These are phyloP conservation scores for Primulina tabacum DNA, from an alignment of 257 asterid species.

Conservation along the genomic window DNA sequence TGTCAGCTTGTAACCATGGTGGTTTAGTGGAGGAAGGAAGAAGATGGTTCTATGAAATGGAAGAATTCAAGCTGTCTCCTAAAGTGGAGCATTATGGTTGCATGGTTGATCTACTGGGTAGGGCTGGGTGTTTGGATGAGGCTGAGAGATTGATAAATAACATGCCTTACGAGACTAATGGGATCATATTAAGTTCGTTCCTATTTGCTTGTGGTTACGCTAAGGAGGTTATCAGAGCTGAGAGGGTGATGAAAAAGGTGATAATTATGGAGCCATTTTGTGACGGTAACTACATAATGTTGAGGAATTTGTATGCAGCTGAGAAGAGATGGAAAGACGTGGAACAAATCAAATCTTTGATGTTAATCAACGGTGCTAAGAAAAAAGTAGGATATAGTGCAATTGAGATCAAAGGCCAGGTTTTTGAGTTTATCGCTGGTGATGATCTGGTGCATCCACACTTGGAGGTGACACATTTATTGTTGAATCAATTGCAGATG, in stretches of 20 bases:
- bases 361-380: constrained; percentile 72
- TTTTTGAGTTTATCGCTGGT: constrained; percentile 72
- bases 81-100: constrained; percentile 84
- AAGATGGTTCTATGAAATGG: constrained; percentile 67
- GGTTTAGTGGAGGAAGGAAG: constrained; percentile 91
- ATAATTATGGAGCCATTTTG: constrained; percentile 68
- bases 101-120: constrained; percentile 74
- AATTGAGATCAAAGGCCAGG: constrained; percentile 57
- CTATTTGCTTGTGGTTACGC: constrained; percentile 78
- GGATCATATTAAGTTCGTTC: constrained; percentile 79
- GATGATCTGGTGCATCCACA: constrained; percentile 47
- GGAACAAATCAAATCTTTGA: constrained; percentile 57
- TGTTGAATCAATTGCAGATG: constrained; percentile 53
- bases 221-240: constrained; percentile 74
- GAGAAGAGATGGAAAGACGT: constrained; percentile 91
- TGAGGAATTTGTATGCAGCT: constrained; percentile 84
- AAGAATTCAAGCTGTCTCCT: constrained; percentile 45
- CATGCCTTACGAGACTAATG: constrained; percentile 93
- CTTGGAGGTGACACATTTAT: constrained; percentile 36
- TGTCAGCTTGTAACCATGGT: constrained; percentile 92
- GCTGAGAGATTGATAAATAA: constrained; percentile 65
- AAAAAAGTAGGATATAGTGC: constrained; percentile 79
- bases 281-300: constrained; percentile 74
- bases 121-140: constrained; percentile 82
- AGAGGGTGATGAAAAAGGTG: constrained; percentile 62